These are phyloP conservation scores for Aureobasidium vineae DNA, from an alignment of 2,329 filamentous ascomycete genomes.

Conservation along the genomic window DNA sequence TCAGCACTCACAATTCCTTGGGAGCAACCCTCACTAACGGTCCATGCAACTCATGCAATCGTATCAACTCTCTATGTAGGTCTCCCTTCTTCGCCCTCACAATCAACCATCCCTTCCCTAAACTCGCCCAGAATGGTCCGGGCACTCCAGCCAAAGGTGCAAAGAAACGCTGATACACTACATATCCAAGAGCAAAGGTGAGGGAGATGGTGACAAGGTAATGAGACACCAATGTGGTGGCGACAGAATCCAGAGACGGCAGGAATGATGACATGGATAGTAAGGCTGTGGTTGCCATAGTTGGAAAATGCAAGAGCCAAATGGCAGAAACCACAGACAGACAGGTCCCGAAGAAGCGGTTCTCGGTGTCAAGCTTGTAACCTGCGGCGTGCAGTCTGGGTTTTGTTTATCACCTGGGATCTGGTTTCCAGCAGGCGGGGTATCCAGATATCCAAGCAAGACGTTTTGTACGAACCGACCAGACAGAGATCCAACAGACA, in stretches of 20 bases:
- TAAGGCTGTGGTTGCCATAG: background rate
- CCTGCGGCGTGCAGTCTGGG: conserved; percentile 16
- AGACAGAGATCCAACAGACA: background rate
- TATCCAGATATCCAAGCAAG: background rate
- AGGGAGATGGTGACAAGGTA: background rate
- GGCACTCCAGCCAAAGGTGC: conserved; percentile 33
- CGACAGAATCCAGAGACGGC: background rate
- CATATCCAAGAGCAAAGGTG: conserved; percentile 27
- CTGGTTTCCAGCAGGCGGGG: conserved; percentile 1
- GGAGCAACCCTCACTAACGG: conserved; percentile 37
- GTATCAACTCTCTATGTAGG: conserved; percentile 35
- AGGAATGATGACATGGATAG: background rate
- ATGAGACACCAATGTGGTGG: background rate
- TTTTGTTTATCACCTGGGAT: background rate
- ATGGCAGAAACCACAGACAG: background rate
- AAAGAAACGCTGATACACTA: conserved; percentile 33
- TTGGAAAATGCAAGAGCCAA: conserved; percentile 10
- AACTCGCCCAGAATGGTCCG: conserved; percentile 33
- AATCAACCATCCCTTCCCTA: conserved; percentile 36
- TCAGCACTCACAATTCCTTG: conserved; percentile 34
- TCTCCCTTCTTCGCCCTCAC: conserved; percentile 37
- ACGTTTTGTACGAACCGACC: background rate
- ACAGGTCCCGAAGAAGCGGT: conserved; percentile 11
- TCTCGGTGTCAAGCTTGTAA: conserved; percentile 10
- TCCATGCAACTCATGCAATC: conserved; percentile 36